Evolutionary conservation across 2,329 filamentous ascomycete genomes (phyloP).

Genomic region (Pseudonectria buxi): DNA sequence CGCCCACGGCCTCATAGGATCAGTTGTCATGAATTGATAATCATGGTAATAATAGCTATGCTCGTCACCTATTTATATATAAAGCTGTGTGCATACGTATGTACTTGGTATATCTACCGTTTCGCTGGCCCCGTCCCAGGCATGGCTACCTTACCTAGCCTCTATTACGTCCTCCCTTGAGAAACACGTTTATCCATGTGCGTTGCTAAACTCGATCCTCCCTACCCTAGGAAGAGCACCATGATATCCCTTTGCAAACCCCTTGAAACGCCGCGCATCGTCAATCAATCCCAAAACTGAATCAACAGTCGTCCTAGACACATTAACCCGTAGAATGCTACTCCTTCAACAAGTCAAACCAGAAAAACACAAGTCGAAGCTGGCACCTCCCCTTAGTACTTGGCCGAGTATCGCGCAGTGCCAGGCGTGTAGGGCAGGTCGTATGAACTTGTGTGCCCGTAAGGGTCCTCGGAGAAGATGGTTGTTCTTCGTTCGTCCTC

Average conservation of each 20-base stretch:
- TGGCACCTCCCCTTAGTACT: conserved; percentile 32
- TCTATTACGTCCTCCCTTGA: conserved; percentile 5
- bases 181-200: conserved; percentile 6
- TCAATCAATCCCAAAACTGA: conserved; percentile 11
- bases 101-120: too few relatives aligned
- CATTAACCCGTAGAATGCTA: conserved; percentile 4
- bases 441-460: conserved; percentile 48
- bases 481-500: conserved; percentile 74
- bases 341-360: conserved; percentile 1
- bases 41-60: too few relatives aligned
- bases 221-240: not conserved
- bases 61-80: too few relatives aligned
- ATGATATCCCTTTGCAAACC: not conserved
- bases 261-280: conserved; percentile 18
- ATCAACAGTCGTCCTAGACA: not conserved
- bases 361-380: conserved; percentile 9
- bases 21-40: too few relatives aligned
- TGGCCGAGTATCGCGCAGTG: conserved; percentile 37
- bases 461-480: conserved; percentile 63
- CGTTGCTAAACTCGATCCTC: conserved; percentile 1
- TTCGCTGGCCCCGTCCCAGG: too few relatives aligned
- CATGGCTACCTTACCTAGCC: too few relatives aligned
- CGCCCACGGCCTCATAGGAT: too few relatives aligned
- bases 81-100: too few relatives aligned
- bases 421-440: conserved; percentile 45